phyloP scores from a whole-genome alignment of 2,329 filamentous ascomycete genomes.

The Ophiostoma piceae region DNA sequence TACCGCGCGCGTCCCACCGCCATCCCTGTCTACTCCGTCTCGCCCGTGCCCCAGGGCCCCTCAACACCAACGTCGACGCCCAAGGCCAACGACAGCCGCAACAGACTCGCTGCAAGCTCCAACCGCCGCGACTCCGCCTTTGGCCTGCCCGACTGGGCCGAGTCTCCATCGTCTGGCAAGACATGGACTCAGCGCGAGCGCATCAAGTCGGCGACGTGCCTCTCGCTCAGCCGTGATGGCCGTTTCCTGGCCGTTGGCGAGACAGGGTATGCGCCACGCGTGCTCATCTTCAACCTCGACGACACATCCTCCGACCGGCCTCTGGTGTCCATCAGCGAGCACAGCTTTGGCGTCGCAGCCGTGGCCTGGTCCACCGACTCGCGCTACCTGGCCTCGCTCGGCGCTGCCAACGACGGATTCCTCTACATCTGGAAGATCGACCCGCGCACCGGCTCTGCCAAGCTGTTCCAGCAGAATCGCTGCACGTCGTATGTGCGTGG shows the following conservation, averaged over 20 bases:
- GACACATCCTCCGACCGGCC: conserved; percentile 76
- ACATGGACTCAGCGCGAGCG: conserved; percentile 86
- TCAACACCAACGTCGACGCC: conserved; percentile 49
- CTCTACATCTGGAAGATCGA: conserved; percentile 88
- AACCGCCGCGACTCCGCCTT: conserved; percentile 45
- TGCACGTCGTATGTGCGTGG: conserved; percentile 81
- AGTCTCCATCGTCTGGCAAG: conserved; percentile 56
- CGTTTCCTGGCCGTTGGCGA: conserved; percentile 88
- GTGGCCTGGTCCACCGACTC: conserved; percentile 87
- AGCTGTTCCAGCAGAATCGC: conserved; percentile 77
- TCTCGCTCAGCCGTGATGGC: conserved; percentile 82
- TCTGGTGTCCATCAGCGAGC: conserved; percentile 79
- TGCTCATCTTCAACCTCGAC: conserved; percentile 81
- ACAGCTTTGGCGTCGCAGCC: conserved; percentile 81
- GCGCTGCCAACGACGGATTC: conserved; percentile 86
- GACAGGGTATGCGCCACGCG: conserved; percentile 87
- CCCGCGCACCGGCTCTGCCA: conserved; percentile 71
- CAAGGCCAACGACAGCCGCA: conserved; percentile 61
- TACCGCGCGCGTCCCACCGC: conserved; percentile 80
- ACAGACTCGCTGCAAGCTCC: conserved; percentile 42
- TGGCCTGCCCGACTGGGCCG: conserved; percentile 49
- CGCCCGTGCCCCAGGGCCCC: conserved; percentile 46
- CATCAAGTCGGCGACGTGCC: conserved; percentile 88
- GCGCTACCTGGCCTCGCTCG: conserved; percentile 80
- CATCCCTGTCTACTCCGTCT: conserved; percentile 57